Conservation (phyloP, 75 land plant species). For the Azolla pinnata region DNA sequence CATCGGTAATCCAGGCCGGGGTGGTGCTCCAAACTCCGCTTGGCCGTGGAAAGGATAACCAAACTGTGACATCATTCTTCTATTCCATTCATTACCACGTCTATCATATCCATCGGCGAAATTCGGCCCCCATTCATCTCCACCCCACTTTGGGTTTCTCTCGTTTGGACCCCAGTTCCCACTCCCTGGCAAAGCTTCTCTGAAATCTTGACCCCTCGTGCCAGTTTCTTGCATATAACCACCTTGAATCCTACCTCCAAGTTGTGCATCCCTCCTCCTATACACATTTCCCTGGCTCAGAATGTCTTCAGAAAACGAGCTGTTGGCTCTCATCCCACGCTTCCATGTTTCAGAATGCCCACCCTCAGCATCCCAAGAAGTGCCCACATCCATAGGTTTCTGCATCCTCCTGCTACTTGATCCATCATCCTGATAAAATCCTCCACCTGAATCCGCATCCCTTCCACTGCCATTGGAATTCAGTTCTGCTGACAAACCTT, state of each 20-base stretch:
- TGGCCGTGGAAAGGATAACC: neutral
- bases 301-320: slow-evolving; percentile 6
- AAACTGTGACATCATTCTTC: slow-evolving; percentile 1
- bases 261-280: slow-evolving; percentile 4
- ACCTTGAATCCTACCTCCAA: slow-evolving; percentile 1
- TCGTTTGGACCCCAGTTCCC: slow-evolving; percentile 1
- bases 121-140: slow-evolving; percentile 7
- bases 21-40: neutral
- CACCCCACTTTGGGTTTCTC: slow-evolving; percentile 3
- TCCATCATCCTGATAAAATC: slow-evolving; percentile 3
- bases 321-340: slow-evolving; percentile 53
- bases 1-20: slow-evolving; percentile 7
- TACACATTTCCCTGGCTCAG: slow-evolving; percentile 9
- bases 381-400: slow-evolving; percentile 14
- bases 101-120: slow-evolving; percentile 8
- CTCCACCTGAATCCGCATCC: slow-evolving; percentile 32
- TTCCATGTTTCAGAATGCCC: slow-evolving; percentile 79
- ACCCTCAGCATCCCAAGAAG: slow-evolving; percentile 32
- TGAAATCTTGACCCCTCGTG: slow-evolving; percentile 1
- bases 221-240: neutral
- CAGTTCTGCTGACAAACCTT: slow-evolving; percentile 34
- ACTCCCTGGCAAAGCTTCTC: neutral
- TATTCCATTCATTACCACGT: slow-evolving; percentile 1
- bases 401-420: slow-evolving; percentile 16
- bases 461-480: slow-evolving; percentile 30